Evolutionary conservation across 176 grass and related monocot species (phyloP).

Genomic region (sorghum (Sorghum bicolor)): DNA sequence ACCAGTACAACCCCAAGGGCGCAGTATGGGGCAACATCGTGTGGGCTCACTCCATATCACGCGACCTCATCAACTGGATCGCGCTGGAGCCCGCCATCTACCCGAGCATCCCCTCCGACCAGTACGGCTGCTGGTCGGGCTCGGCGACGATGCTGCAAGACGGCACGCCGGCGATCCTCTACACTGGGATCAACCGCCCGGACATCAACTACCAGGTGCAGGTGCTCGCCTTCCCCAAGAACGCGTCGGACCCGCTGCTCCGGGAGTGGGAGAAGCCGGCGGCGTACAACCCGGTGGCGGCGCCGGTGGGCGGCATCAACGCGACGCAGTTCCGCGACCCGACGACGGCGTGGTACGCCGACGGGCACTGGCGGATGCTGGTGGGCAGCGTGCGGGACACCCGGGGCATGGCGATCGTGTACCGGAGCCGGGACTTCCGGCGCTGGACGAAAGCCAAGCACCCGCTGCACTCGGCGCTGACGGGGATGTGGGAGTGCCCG

Average conservation of each 20-base stretch:
- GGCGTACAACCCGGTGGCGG: constrained; percentile 36
- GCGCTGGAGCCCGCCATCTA: constrained; percentile 42
- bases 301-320: constrained; percentile 21
- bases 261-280: constrained; percentile 50
- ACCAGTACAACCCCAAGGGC: constrained; percentile 76
- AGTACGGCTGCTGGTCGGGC: constrained; percentile 48
- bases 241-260: constrained; percentile 46
- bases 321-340: constrained; percentile 59
- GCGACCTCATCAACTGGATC: constrained; percentile 53
- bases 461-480: constrained; percentile 52
- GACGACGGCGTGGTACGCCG: constrained; percentile 47
- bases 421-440: constrained; percentile 30
- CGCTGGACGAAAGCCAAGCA: not conserved
- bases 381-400: constrained; percentile 31
- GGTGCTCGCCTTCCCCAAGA: constrained; percentile 51
- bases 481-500: constrained; percentile 90
- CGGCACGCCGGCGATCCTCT: constrained; percentile 37
- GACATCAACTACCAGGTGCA: constrained; percentile 47
- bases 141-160: constrained; percentile 47
- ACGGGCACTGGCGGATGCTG: constrained; percentile 49
- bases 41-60: constrained; percentile 75
- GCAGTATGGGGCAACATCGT: constrained; percentile 70
- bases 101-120: constrained; percentile 37
- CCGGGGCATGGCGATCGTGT: constrained; percentile 24
- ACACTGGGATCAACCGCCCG: constrained; percentile 34